Base-by-base conservation (phyloP, 345 rosid species). In the Pseudoturritis turrita region DNA sequence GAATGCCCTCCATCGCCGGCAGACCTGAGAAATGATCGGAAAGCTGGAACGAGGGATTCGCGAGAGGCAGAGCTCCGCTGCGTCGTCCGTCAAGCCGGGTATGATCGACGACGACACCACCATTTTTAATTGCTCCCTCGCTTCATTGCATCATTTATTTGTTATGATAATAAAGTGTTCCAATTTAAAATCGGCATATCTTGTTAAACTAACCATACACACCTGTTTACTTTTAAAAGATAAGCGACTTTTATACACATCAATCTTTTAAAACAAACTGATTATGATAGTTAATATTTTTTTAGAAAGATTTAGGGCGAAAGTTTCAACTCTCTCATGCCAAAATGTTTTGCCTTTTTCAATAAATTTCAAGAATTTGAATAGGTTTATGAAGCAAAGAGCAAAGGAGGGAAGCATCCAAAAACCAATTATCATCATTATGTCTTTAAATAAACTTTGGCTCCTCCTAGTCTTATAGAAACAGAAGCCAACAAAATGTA, bases 1-100 rank as follows among this genome's bases (percentile, higher is more conserved):
- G 74, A 84, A 84, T 4, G 87, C 78, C 72, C 88, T 86, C 97
- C 98, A 94, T 75, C 81, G 73, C 82, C 76, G 83, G 84, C 89
- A 85, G 41, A 89, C 96, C 62, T 78, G 81, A 17, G 90, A 95
- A 81, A 84, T 61, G 11, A 82, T 63, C 21, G 82, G 85, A 66
- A 89, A 73, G 76, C 73, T 59, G 3, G 77, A 58, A 68, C 92
- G 88, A 43, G 97, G 96, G 64, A 89, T 82, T 50, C 82, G 88
- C 17, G 96, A 83, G 28, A 94, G 84, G 73, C 96, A 89, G 70
- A 52, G 71, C 81, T 86, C 89, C 2, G 98, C 89, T 56, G 87
- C 92, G 50, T 94, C 98, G 64, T 90, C 96, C 2, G 96, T 86
- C 66, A 94, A 75, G 44, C 98, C 96, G 0, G 97, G 97, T 33